Percentiles rank a stretch among this genome's conserved stretches.
These are phyloP conservation scores for Aspergillus clavatus DNA, from an alignment of 2,329 filamentous ascomycete genomes.

Conservation along the genomic window DNA sequence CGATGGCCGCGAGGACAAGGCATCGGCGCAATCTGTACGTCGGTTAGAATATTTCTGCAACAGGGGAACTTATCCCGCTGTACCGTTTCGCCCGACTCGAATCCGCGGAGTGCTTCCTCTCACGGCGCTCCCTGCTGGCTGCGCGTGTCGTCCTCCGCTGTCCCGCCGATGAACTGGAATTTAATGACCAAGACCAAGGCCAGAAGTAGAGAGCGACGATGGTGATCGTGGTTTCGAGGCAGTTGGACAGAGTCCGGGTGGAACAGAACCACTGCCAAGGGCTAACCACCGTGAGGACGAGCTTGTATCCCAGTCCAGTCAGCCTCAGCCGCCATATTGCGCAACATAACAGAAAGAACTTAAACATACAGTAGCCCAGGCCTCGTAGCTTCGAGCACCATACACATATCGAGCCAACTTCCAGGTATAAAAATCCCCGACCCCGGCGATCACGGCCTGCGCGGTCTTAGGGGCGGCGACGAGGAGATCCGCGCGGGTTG, in stretches of 20 bases:
- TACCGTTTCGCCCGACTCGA: conserved; percentile 24
- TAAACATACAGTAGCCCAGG: conserved; percentile 62
- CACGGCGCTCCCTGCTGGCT: conserved; percentile 7
- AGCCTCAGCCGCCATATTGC: conserved; percentile 8
- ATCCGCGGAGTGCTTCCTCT: conserved; percentile 3
- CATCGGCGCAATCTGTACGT: conserved; percentile 54
- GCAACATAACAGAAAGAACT: neutral
- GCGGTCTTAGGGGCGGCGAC: conserved; percentile 67
- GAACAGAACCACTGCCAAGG: conserved; percentile 98
- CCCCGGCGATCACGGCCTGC: conserved; percentile 72
- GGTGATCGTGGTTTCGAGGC: conserved; percentile 83
- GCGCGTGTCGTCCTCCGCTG: conserved; percentile 4
- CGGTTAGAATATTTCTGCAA: conserved; percentile 1
- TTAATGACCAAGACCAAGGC: conserved; percentile 71
- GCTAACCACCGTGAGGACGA: conserved; percentile 66
- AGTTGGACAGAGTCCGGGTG: conserved; percentile 90
- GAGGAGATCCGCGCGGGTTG: conserved; percentile 61
- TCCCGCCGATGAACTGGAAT: conserved; percentile 34
- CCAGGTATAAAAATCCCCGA: conserved; percentile 84
- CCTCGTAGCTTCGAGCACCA: conserved; percentile 56
- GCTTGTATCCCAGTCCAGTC: conserved; percentile 47
- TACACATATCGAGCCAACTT: conserved; percentile 70
- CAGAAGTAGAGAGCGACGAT: conserved; percentile 72
- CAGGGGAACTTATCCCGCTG: conserved; percentile 3
- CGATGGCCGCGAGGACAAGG: conserved; percentile 70